Base-by-base conservation (phyloP, 75 land plant species). In the Selaginella moellendorffii region DNA sequence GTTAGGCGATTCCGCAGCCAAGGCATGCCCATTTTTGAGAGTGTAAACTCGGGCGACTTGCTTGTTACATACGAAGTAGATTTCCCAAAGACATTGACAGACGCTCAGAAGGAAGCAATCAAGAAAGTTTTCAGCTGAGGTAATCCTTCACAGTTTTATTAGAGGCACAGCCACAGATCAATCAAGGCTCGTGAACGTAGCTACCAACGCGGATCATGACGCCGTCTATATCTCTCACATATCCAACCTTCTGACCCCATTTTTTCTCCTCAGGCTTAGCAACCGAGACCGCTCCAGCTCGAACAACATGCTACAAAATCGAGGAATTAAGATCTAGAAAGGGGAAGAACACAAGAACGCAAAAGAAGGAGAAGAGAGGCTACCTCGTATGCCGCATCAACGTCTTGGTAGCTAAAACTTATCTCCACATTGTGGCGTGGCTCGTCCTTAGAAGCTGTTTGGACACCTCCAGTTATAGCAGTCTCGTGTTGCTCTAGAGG, bases 201-300 rank as follows among this genome's bases (percentile, higher is more conserved):
- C 66, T 68, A 10, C 80, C 80, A 27, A 78, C 12, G 20, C 80
- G 68, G 0, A 78, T 68, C 1, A 72, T 30, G 29, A 76, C 75
- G 14, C 86, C 95, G 26, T 85, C 71, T 18, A 85, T 68, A 62
- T 88, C 95, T 21, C 80, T 63, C 1, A 88, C 90, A 24, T 88
- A 88, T 2, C 82, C 86, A 1, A 85, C 83, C 65, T 80, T 88
- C 79, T 88, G 90, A 0, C 82, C 86, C 95, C 93, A 88, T 10
- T 76, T 72, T 46, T 81, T 85, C 1, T 59, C 65, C 80, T 88
- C 86, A 25, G 86, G 95, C 28, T 54, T 54, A 9, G 78, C 70
- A 65, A 85, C 82, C 26, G 82, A 26, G 61, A 22, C 63, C 1
- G 90, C 95, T 27, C 95, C 95, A 24, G 64, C 72, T 70, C 78